These are phyloP conservation scores for Scutellaria baicalensis DNA, from an alignment of 257 asterid genomes.

Conservation along the genomic window DNA sequence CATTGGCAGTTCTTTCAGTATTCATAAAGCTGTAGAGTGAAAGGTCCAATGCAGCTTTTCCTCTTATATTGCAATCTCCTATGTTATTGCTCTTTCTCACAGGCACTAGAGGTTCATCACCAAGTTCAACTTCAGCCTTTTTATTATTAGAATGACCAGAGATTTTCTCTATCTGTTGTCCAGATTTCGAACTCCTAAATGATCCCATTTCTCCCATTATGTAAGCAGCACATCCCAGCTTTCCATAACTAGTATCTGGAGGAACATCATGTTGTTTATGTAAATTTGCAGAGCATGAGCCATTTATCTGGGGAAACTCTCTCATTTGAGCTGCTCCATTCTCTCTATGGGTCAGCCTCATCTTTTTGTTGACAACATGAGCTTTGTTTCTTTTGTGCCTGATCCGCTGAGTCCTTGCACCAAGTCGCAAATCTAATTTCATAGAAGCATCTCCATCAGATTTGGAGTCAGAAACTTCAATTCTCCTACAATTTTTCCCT, in stretches of 20 bases:
- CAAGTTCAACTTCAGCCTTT: constrained; percentile 31
- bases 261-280: constrained; percentile 13
- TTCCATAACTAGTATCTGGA: constrained; percentile 8
- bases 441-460: constrained; percentile 23
- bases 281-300: constrained; percentile 6
- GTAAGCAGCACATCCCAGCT: constrained; percentile 5
- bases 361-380: constrained; percentile 21
- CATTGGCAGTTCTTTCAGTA: constrained; percentile 17
- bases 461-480: constrained; percentile 28
- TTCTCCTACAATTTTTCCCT: constrained; percentile 21
- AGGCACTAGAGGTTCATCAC: constrained; percentile 14
- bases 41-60: constrained; percentile 43
- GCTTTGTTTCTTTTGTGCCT: constrained; percentile 29
- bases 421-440: constrained; percentile 3
- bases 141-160: constrained; percentile 18
- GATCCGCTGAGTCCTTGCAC: constrained; percentile 11
- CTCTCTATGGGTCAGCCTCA: constrained; percentile 15
- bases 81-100: constrained; percentile 8
- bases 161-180: constrained; percentile 12
- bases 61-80: constrained; percentile 27
- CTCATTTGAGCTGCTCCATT: constrained; percentile 9
- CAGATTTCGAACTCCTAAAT: constrained; percentile 11
- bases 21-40: constrained; percentile 41
- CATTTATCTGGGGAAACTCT: constrained; percentile 10
- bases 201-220: constrained; percentile 16